Base-by-base conservation (phyloP, 345 rosid species). In the Cardamine chenopodiifolia region DNA sequence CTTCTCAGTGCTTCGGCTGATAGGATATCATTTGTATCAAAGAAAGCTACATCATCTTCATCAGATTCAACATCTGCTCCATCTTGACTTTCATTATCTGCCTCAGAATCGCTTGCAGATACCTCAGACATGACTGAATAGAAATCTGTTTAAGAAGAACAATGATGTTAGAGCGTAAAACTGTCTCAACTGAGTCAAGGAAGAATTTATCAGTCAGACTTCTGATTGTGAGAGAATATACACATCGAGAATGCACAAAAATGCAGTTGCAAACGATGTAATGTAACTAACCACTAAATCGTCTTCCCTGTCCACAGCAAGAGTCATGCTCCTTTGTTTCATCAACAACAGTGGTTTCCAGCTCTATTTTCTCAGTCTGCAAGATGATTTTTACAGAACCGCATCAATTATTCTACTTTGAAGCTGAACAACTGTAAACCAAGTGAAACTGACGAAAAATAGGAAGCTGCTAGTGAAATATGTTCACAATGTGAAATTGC, bases 121-220 rank as follows among this genome's bases (percentile, higher is more conserved):
- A 92, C 99, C 80, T 92, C 96, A 31, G 99, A 96, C 92, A 92
- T 82, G 72, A 96, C 99, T 56, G 99, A 96, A 79, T 96, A 96
- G 88, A 96, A 92, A 87, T 96, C 97, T 96, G 89, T 60, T 31
- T 78, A 72, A 85, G 37, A 55, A 72, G 37, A 55, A 72, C 14
- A 60, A 81, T 28, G 2, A 48, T 70, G 61, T 47, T 18, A 62
- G 28, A 75, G 60, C 55, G 11, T 59, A 23, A 60, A 67, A 6
- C 14, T 28, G 60, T 49, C 68, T 52, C 63, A 67, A 53, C 29
- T 50, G 54, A 48, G 68, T 67, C 66, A 26, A 67, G 18, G 32
- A 74, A 56, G 48, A 66, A 47, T 25, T 29, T n/a, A 47, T 35
- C 37, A 61, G 6, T 28, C n/a, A 39, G 54, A 72, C 37, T 7